Conservation (phyloP, 768 basidiomycete genomes). For the Neoboletus subvelutipes region DNA sequence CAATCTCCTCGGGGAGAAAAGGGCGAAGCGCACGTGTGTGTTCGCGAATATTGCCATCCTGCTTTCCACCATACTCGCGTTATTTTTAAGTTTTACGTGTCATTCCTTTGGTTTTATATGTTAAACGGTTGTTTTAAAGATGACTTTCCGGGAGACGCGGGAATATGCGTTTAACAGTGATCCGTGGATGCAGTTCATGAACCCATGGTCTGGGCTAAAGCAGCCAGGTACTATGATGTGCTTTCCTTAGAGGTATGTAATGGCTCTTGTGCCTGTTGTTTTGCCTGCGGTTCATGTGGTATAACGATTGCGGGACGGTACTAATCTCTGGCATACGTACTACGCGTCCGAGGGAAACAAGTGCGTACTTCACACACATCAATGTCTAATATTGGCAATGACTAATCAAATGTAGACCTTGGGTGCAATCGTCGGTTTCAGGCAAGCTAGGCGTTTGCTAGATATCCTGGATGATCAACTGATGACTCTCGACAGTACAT, state of each 20-base stretch:
- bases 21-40: not conserved
- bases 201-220: not conserved
- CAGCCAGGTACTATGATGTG: too few species aligned
- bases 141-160: not conserved
- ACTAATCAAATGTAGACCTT: not conserved
- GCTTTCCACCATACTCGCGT: not conserved
- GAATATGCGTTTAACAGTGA: not conserved
- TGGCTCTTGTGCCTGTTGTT: too few species aligned
- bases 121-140: not conserved
- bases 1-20: conserved; percentile 6
- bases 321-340: not conserved
- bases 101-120: not conserved
- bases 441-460: not conserved
- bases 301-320: too few species aligned
- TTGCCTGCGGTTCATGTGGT: too few species aligned
- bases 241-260: too few species aligned
- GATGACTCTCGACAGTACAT: not conserved
- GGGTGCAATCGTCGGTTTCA: not conserved
- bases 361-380: too few species aligned
- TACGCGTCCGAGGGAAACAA: not conserved
- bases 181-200: not conserved
- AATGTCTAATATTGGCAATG: not conserved
- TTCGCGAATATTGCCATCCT: not conserved
- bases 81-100: not conserved
- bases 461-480: not conserved